These are phyloP conservation scores for Hanseniaspora nectarophila DNA, from an alignment of 805 yeast genomes.

Conservation along the genomic window DNA sequence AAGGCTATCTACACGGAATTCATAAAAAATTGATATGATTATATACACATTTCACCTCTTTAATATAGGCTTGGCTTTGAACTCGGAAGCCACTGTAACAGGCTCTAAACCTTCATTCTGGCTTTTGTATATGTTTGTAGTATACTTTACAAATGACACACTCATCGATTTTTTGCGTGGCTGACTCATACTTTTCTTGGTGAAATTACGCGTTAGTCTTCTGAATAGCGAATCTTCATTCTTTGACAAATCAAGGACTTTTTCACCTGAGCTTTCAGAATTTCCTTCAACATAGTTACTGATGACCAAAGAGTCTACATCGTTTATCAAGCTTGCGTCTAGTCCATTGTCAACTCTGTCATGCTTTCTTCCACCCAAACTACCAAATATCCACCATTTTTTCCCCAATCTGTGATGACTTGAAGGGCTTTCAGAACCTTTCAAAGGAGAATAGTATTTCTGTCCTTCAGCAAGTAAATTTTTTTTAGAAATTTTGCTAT, in stretches of 20 bases:
- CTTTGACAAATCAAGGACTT: background rate
- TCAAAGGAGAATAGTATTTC: background rate
- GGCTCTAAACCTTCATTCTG: background rate
- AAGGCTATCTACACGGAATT: conserved; percentile 21
- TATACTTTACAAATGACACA: conserved; percentile 2
- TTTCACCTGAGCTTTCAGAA: background rate
- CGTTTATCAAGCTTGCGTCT: background rate
- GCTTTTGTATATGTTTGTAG: background rate
- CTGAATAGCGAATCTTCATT: background rate
- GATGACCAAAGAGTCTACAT: background rate
- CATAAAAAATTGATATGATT: conserved; percentile 14
- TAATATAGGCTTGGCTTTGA: background rate
- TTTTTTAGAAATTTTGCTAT: background rate
- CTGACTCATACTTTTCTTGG: background rate
- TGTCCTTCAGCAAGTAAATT: background rate
- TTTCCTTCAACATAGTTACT: background rate
- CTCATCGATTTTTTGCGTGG: conserved; percentile 2
- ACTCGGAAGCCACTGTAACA: background rate
- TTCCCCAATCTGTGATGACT: background rate
- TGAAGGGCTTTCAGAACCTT: background rate
- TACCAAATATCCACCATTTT: conserved; percentile 10
- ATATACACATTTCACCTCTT: background rate
- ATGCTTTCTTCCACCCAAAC: background rate
- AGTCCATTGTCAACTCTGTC: background rate
- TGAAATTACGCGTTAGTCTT: background rate